Conservation (phyloP, 169 alveolate genomes). For the Neospora caninum region DNA sequence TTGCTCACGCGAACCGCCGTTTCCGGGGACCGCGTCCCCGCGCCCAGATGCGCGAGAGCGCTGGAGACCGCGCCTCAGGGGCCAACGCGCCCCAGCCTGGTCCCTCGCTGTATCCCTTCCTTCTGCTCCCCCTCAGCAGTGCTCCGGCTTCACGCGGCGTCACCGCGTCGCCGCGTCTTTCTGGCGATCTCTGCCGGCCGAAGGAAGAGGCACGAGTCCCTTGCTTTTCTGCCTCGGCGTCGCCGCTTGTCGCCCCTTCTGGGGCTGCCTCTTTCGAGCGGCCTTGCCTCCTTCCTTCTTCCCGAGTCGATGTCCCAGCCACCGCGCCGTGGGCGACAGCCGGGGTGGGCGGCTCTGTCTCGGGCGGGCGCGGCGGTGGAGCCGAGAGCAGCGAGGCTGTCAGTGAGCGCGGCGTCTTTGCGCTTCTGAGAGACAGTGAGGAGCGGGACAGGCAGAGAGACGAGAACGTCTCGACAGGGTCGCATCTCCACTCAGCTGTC, state of each 20-base stretch:
- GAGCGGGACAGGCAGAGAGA: not conserved
- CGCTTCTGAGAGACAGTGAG: not conserved
- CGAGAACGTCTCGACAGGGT: not conserved
- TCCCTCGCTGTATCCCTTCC: not conserved
- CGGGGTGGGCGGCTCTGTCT: not conserved
- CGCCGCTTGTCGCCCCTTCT: no score
- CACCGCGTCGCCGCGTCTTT: not conserved
- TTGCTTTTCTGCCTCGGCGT: not conserved
- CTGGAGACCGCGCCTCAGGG: not conserved
- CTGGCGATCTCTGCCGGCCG: not conserved
- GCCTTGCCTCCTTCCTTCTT: no score
- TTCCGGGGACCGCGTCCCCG: not conserved
- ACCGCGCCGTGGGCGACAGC: not conserved
- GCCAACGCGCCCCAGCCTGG: not conserved
- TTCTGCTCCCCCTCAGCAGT: not conserved
- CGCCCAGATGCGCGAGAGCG: not conserved
- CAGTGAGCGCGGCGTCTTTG: not conserved
- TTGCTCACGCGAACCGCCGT: not conserved
- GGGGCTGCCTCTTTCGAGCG: no score
- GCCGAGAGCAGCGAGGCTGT: not conserved
- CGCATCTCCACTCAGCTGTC: not conserved
- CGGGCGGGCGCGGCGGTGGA: not conserved
- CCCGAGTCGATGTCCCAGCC: not conserved
- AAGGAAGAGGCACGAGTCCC: not conserved
- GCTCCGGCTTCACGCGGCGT: not conserved